These are phyloP conservation scores for Desmodesmus armatus DNA, from an alignment of 139 green algal species.

Conservation along the genomic window DNA sequence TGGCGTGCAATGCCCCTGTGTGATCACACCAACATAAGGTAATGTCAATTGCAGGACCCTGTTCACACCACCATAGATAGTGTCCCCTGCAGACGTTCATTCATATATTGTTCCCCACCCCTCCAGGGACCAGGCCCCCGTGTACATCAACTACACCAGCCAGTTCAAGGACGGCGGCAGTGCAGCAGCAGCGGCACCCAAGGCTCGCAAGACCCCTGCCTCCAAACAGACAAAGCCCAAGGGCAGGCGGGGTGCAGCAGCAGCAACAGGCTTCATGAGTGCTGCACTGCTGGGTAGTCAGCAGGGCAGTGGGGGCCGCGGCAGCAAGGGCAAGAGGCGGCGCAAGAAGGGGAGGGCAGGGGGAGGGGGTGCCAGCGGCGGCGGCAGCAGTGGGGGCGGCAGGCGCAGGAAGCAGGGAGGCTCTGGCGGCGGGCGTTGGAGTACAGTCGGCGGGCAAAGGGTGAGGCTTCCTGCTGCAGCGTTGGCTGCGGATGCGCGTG, in stretches of 20 bases:
- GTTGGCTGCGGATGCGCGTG: background rate
- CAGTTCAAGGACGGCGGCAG: conserved; percentile 34
- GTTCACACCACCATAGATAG: background rate
- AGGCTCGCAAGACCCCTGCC: background rate
- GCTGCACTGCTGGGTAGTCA: background rate
- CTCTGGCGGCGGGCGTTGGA: background rate
- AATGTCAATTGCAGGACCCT: background rate
- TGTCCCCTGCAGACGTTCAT: background rate
- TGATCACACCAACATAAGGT: background rate
- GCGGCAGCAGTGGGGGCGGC: background rate
- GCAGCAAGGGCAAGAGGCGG: background rate
- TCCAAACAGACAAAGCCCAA: background rate
- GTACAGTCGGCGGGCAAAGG: background rate
- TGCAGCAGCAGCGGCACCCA: background rate
- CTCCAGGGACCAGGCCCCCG: conserved; percentile 11
- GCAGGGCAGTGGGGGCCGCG: background rate
- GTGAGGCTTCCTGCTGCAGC: background rate
- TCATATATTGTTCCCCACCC: background rate
- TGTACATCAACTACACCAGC: conserved; percentile 48
- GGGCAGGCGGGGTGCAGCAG: background rate
- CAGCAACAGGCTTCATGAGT: background rate
- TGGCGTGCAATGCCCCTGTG: background rate
- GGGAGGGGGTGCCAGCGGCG: background rate
- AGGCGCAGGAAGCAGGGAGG: background rate
- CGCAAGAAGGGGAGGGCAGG: background rate